Evolutionary conservation across 495 filamentous ascomycete species (phyloP), one percentile per base, ranked within the genome.

Genomic region (Penicillium dipodomyicola): DNA sequence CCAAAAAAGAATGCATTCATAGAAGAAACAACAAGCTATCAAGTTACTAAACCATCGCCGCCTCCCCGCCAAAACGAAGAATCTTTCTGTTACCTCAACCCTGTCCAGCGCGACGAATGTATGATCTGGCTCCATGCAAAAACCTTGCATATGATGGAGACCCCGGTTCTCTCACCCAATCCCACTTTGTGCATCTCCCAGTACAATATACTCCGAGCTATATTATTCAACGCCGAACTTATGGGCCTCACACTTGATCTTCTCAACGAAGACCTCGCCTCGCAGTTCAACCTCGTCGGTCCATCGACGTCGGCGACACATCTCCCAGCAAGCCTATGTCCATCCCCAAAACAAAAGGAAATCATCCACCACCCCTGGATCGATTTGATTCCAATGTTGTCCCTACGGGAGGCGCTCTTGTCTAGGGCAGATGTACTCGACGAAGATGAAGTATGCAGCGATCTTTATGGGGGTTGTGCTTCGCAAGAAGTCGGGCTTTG

Each of bases 311-410:
- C 30, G 11, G 30, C 30, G 30, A 1, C 61, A 1, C 39, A 54
- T 15, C 42, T 67, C 11, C 65, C 65, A 35, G 54, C 65, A 22
- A 65, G 62, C 49, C 12, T 67, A 5, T 48, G 53, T 17, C 65
- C 65, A 27, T 65, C 53, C 5, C 44, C 49, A 19, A 33, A 48
- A 20, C 65, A 67, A 27, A 65, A 42, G 27, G 17, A 41, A 15
- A 59, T 67, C 7, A 56, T 67, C 10, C 65, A 67, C 27, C 65
- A 67, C n/a, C 65, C 65, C 11, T 67, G 65, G 65, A 57, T 67
- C 32, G 65, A 67, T n/a, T 42, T 67, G 5, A 52, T 67, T 11
- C 65, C 65, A 3, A 52, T 67, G 3, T 8, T 17, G 2, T 67
- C 65, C 2, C 51, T 67, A 3, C 56, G 65, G 11, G 42, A 67